These are phyloP conservation scores for Rubus idaeus DNA, from an alignment of 306 rosid species.

Conservation along the genomic window DNA sequence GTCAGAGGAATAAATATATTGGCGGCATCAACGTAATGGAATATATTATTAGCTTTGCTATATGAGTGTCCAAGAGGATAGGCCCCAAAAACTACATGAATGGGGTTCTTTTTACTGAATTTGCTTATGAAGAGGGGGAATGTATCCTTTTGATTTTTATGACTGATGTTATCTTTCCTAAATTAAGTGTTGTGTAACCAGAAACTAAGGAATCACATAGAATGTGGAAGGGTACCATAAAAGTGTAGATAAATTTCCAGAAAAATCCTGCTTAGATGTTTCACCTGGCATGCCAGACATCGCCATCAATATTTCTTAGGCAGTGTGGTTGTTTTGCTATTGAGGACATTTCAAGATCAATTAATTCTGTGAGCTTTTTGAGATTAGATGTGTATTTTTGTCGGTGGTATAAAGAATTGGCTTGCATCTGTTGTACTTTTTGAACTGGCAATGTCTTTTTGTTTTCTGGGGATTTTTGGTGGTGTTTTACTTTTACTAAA, in stretches of 20 bases:
- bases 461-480: not conserved
- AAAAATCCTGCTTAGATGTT: constrained; percentile 1
- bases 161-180: not conserved
- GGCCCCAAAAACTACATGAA: not conserved
- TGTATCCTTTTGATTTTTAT: not conserved
- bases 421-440: not conserved
- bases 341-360: not conserved
- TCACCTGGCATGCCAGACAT: not conserved
- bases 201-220: not conserved
- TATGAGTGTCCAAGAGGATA: not conserved
- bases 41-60: not conserved
- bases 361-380: not conserved
- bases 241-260: not conserved
- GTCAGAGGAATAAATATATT: too few relatives aligned
- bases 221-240: not conserved
- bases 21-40: not conserved
- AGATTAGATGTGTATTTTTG: not conserved
- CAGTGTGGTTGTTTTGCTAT: not conserved
- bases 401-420: not conserved
- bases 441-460: not conserved
- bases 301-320: not conserved
- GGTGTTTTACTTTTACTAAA: constrained; percentile 34
- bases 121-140: not conserved
- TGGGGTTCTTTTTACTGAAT: not conserved
- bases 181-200: not conserved